Evolutionary conservation across 352 stramenopile genomes (phyloP).

Genomic region (Plasmopara halstedii): DNA sequence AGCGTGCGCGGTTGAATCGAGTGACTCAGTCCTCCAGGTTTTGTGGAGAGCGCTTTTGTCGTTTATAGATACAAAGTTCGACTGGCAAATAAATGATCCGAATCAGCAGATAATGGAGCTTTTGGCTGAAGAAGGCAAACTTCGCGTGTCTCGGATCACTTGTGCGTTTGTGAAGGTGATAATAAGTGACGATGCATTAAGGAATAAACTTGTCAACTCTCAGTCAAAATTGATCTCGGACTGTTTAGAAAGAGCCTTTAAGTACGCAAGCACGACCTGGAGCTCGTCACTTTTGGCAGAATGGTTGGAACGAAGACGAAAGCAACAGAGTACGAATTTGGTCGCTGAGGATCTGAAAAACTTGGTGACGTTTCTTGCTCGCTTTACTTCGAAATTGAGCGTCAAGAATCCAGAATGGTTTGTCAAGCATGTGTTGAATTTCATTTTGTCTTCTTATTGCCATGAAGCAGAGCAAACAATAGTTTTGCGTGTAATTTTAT

Average conservation of each 20-base stretch:
- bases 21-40: conserved; percentile 33
- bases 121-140: conserved; percentile 37
- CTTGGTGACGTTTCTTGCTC: conserved; percentile 33
- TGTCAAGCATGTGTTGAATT: conserved; percentile 48
- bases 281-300: conserved; percentile 33
- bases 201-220: conserved; percentile 16
- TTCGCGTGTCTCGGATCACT: conserved; percentile 28
- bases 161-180: conserved; percentile 39
- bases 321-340: conserved; percentile 2
- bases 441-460: conserved; percentile 33
- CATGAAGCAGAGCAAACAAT: conserved; percentile 19
- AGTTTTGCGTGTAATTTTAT: conserved; percentile 28
- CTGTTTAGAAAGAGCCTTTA: conserved; percentile 48
- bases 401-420: conserved; percentile 76
- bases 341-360: conserved; percentile 16
- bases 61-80: conserved; percentile 3
- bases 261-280: conserved; percentile 25
- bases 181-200: conserved; percentile 23
- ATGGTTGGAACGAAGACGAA: conserved; percentile 19
- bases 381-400: conserved; percentile 40
- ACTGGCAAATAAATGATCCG: conserved; percentile 37
- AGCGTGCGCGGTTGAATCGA: conserved; percentile 50
- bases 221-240: conserved; percentile 34
- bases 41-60: conserved; percentile 45
- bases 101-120: conserved; percentile 48